phyloP scores from a whole-genome alignment of 148 eudicot genomes.

The Dianthus caryophyllus region DNA sequence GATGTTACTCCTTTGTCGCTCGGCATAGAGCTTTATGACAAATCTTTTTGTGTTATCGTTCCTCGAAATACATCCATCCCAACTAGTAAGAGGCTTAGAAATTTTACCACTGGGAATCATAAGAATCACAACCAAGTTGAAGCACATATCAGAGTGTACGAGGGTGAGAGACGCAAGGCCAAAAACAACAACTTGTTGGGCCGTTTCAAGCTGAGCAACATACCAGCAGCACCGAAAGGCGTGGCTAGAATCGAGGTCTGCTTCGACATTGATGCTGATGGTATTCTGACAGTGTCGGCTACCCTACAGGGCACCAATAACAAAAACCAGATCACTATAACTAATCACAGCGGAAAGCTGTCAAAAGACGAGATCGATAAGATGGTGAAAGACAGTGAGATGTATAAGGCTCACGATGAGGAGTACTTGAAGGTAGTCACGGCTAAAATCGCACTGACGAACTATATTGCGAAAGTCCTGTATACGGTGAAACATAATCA shows the following conservation, averaged over 20 bases:
- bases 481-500: not conserved
- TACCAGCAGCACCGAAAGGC: not conserved
- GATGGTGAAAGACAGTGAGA: slow-evolving; percentile 3
- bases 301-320: not conserved
- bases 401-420: slow-evolving; percentile 1
- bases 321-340: slow-evolving; percentile 8
- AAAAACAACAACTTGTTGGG: slow-evolving; percentile 3
- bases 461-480: not conserved
- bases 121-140: too few species aligned
- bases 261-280: slow-evolving; percentile 4
- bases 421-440: not conserved
- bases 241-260: not conserved
- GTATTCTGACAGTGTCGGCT: slow-evolving; percentile 12
- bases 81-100: not conserved
- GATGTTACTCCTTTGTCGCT: slow-evolving; percentile 20
- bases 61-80: slow-evolving; percentile 7
- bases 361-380: slow-evolving; percentile 2
- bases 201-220: not conserved
- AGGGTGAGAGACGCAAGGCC: slow-evolving; percentile 4
- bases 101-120: too few species aligned
- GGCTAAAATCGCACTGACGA: not conserved
- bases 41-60: not conserved
- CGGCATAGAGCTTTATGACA: not conserved
- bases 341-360: not conserved
- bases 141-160: not conserved